phyloP scores from a whole-genome alignment of 2,329 filamentous ascomycete genomes.

The Fusarium haematococcum region DNA sequence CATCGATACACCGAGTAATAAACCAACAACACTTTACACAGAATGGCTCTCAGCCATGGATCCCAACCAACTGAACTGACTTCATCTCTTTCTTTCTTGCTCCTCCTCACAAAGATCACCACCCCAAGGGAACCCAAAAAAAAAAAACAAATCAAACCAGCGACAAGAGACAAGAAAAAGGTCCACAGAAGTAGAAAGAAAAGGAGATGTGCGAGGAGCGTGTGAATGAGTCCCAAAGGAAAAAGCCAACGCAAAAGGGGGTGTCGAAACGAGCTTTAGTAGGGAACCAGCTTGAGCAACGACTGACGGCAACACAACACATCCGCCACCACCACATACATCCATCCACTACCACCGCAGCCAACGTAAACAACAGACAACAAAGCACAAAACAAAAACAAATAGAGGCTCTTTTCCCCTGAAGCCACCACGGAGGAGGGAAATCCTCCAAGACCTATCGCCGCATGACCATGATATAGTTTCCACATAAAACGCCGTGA shows the following conservation, averaged over 20 bases:
- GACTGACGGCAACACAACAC: slow-evolving; percentile 1
- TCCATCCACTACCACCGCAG: slow-evolving; percentile 17
- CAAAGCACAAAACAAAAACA: slow-evolving; percentile 35
- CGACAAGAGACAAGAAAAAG: slow-evolving; percentile 28
- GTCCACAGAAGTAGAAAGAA: slow-evolving; percentile 32
- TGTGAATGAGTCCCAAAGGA: slow-evolving; percentile 19
- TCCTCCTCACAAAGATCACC: not conserved
- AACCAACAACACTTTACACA: slow-evolving; percentile 40
- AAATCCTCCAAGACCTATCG: slow-evolving; percentile 50
- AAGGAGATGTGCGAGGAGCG: slow-evolving; percentile 27
- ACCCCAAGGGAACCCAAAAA: not conserved
- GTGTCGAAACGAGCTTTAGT: slow-evolving; percentile 26
- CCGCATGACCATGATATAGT: slow-evolving; percentile 56
- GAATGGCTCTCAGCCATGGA: slow-evolving; percentile 20
- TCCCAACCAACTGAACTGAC: slow-evolving; percentile 6
- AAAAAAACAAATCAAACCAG: slow-evolving; percentile 18
- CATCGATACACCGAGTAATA: slow-evolving; percentile 43
- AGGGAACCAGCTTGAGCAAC: slow-evolving; percentile 22
- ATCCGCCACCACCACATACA: not conserved
- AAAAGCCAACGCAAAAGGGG: slow-evolving; percentile 29
- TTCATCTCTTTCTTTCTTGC: not conserved
- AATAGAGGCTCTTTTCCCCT: slow-evolving; percentile 48
- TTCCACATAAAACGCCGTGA: slow-evolving; percentile 54
- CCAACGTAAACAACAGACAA: slow-evolving; percentile 35
- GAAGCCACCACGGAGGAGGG: slow-evolving; percentile 46